Evolutionary conservation across 768 basidiomycete genomes (phyloP).

Genomic region (Termitomyces sp.): DNA sequence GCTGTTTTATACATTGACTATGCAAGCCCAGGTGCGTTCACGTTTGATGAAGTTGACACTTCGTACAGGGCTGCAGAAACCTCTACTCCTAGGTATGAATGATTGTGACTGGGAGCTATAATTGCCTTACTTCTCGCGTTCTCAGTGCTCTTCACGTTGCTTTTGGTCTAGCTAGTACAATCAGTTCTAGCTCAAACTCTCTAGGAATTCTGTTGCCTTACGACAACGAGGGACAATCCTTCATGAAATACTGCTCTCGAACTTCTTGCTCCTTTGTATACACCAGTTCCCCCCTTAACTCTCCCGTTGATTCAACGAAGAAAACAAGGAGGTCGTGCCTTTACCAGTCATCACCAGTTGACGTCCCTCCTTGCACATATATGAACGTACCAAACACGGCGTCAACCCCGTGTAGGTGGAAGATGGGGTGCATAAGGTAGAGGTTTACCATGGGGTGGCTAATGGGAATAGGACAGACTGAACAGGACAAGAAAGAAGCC

Average conservation of each 20-base stretch:
- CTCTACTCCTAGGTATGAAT: not conserved
- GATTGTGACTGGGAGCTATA: not conserved
- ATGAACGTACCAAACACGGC: not conserved
- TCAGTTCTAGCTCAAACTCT: not conserved
- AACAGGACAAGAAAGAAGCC: too few relatives aligned
- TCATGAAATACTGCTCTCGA: not conserved
- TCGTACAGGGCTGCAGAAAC: not conserved
- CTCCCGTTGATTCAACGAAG: not conserved
- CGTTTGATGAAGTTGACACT: not conserved
- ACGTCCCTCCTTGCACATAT: not conserved
- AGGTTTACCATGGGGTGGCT: too few relatives aligned
- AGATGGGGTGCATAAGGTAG: too few relatives aligned
- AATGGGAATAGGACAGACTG: too few relatives aligned
- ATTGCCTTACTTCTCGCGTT: not conserved
- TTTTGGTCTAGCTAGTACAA: not conserved
- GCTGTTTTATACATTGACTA: constrained; percentile 2
- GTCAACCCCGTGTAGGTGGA: not conserved
- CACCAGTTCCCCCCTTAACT: not conserved
- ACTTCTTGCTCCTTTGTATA: not conserved
- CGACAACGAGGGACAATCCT: not conserved
- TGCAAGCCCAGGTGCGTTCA: not conserved
- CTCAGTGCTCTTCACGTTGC: not conserved
- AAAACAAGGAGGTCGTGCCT: not conserved
- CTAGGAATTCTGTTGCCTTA: not conserved
- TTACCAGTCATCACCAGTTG: not conserved